Evolutionary conservation across 192 early-diverging fungal genomes (phyloP).

Genomic region (Coemansia sp.): DNA sequence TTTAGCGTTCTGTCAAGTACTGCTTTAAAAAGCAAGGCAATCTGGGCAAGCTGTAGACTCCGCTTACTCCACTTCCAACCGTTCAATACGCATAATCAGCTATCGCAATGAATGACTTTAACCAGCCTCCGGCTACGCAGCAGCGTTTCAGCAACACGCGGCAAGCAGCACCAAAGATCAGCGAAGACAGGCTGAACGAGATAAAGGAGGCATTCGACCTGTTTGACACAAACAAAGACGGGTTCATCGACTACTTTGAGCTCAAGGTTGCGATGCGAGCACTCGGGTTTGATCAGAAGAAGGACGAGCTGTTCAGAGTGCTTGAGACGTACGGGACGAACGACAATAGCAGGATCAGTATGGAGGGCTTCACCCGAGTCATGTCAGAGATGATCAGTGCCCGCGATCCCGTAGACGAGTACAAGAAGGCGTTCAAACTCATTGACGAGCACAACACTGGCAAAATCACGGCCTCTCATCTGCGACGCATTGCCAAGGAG

Average conservation of each 20-base stretch:
- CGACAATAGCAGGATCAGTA: conserved; percentile 59
- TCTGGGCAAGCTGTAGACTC: too few relatives aligned
- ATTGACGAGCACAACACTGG: conserved; percentile 73
- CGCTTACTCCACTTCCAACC: too few relatives aligned
- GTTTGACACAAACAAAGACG: conserved; percentile 71
- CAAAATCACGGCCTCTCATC: conserved; percentile 65
- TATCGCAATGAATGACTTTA: conserved; percentile 21
- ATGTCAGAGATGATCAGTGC: conserved; percentile 70
- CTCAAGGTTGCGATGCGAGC: conserved; percentile 85
- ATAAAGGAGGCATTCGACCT: conserved; percentile 63
- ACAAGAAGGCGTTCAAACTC: conserved; percentile 76
- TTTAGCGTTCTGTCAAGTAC: not conserved
- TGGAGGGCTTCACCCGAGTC: conserved; percentile 70
- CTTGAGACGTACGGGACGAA: conserved; percentile 62
- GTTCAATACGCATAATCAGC: not conserved
- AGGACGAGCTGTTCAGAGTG: conserved; percentile 75
- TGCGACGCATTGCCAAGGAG: conserved; percentile 76
- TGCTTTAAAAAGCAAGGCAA: not conserved
- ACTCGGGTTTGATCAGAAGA: conserved; percentile 83
- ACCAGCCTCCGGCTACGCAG: conserved; percentile 14
- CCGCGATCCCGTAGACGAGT: conserved; percentile 80
- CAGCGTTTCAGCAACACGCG: conserved; percentile 27
- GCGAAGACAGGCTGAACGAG: conserved; percentile 71
- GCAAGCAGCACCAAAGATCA: conserved; percentile 39
- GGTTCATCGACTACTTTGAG: conserved; percentile 77